Evolutionary conservation across 768 basidiomycete genomes (phyloP).

Genomic region (Cystoderma amianthinum): DNA sequence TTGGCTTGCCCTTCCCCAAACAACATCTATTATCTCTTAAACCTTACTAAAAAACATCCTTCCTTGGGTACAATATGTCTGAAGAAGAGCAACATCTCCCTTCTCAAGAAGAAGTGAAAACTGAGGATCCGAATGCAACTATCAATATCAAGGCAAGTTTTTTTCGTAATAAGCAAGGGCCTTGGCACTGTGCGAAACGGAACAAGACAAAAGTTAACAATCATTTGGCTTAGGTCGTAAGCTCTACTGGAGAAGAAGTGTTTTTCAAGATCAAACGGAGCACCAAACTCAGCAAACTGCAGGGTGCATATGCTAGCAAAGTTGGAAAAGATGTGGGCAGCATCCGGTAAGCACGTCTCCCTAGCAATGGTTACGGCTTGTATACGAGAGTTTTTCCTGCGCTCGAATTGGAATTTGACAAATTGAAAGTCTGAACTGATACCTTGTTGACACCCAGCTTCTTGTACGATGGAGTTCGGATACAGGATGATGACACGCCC

Average conservation of each 20-base stretch:
- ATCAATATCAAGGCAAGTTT: slow-evolving; percentile 71
- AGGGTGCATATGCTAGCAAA: slow-evolving; percentile 87
- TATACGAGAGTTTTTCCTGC: no score
- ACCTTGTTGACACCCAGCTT: slow-evolving; percentile 45
- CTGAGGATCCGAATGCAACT: slow-evolving; percentile 52
- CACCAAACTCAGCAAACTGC: slow-evolving; percentile 88
- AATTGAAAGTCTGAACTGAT: neutral
- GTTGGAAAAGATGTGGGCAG: slow-evolving; percentile 85
- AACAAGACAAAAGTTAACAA: no score
- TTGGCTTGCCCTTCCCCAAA: neutral
- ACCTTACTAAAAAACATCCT: slow-evolving; percentile 1
- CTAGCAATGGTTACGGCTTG: neutral
- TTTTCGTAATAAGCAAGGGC: neutral
- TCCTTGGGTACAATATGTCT: slow-evolving; percentile 33
- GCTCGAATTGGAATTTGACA: no score
- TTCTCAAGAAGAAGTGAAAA: slow-evolving; percentile 35
- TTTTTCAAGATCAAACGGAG: slow-evolving; percentile 97
- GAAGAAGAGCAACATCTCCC: slow-evolving; percentile 38
- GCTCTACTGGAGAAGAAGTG: slow-evolving; percentile 76
- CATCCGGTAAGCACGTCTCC: slow-evolving; percentile 61
- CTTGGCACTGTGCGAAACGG: no score
- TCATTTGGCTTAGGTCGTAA: slow-evolving; percentile 56
- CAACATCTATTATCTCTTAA: no score
- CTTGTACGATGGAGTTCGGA: slow-evolving; percentile 83
- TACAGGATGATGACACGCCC: slow-evolving; percentile 88